Percentiles rank a stretch among this genome's conserved stretches.
phyloP scores from a whole-genome alignment of 1,284 basidiomycete species.

The Hortiboletus rubellus region DNA sequence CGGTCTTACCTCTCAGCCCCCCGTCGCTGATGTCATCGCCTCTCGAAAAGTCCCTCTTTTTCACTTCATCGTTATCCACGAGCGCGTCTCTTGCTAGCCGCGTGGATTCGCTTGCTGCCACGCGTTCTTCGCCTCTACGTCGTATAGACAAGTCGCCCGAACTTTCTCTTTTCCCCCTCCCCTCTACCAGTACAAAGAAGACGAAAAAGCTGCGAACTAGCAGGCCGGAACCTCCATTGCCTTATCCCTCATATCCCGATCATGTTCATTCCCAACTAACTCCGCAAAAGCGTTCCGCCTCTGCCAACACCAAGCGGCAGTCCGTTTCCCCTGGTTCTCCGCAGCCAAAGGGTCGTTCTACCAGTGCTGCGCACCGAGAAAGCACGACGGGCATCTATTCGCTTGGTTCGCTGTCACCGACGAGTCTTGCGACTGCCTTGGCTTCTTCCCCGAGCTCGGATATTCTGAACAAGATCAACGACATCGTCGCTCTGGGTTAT shows the following conservation, averaged over 20 bases:
- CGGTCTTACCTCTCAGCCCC: constrained; percentile 30
- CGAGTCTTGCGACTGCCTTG: constrained; percentile 25
- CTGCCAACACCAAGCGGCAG: not conserved
- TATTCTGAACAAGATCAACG: constrained; percentile 23
- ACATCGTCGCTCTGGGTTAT: constrained; percentile 28
- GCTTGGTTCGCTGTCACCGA: constrained; percentile 27
- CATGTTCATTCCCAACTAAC: not conserved
- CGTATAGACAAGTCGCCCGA: constrained; percentile 10
- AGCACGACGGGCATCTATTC: constrained; percentile 10
- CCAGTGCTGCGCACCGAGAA: constrained; percentile 5
- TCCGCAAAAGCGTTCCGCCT: not conserved
- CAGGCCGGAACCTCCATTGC: constrained; percentile 15
- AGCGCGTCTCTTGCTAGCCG: constrained; percentile 19
- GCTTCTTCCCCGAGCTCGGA: constrained; percentile 27
- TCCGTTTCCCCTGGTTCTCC: constrained; percentile 17
- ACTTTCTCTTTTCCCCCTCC: constrained; percentile 22
- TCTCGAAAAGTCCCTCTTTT: constrained; percentile 32
- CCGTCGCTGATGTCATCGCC: constrained; percentile 33
- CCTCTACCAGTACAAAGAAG: constrained; percentile 10
- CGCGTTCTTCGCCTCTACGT: not conserved
- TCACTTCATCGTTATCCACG: constrained; percentile 25
- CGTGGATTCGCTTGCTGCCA: not conserved
- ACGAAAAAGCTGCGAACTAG: constrained; percentile 5
- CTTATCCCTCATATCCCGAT: constrained; percentile 26
- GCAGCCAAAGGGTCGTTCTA: constrained; percentile 6